Conservation (phyloP, 129 eudicot species). For the Glebionis coronaria region DNA sequence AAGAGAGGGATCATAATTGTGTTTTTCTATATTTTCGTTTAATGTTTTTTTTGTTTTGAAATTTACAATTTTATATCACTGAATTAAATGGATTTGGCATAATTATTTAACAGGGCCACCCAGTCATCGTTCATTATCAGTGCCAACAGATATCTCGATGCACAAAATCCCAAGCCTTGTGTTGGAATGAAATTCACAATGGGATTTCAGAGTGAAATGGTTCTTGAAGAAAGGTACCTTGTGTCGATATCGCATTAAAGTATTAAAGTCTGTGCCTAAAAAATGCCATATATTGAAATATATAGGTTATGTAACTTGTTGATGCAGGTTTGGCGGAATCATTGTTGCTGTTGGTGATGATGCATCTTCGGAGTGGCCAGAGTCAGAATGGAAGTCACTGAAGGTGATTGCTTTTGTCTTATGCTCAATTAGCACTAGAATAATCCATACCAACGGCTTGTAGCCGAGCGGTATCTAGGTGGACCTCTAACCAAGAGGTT, state of each 20-base stretch:
- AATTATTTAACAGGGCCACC: constrained; percentile 63
- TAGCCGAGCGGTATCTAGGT: no score
- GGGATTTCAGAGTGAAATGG: constrained; percentile 89
- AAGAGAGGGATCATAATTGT: not conserved
- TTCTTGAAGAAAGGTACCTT: constrained; percentile 87
- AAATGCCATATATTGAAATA: constrained; percentile 1
- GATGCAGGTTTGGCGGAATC: no score
- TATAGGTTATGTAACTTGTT: not conserved
- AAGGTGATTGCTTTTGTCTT: not conserved
- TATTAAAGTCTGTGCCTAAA: not conserved
- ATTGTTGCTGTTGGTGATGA: not conserved
- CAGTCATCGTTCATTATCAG: no score
- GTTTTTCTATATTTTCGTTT: constrained; percentile 1
- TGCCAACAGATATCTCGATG: no score
- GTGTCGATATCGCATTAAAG: constrained; percentile 4
- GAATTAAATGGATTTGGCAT: constrained; percentile 16
- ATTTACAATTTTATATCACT: no score
- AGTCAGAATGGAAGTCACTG: no score
- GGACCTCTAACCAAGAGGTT: no score
- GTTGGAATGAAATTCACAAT: constrained; percentile 90
- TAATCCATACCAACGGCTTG: no score
- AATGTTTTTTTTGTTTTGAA: not conserved
- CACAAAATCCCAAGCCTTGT: no score
- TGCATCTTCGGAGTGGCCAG: not conserved
- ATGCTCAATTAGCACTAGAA: not conserved